Percentiles rank a stretch among this genome's conserved stretches.
Evolutionary conservation across 1,284 basidiomycete species (phyloP).

Genomic region (Cutaneotrichosporon sp.): DNA sequence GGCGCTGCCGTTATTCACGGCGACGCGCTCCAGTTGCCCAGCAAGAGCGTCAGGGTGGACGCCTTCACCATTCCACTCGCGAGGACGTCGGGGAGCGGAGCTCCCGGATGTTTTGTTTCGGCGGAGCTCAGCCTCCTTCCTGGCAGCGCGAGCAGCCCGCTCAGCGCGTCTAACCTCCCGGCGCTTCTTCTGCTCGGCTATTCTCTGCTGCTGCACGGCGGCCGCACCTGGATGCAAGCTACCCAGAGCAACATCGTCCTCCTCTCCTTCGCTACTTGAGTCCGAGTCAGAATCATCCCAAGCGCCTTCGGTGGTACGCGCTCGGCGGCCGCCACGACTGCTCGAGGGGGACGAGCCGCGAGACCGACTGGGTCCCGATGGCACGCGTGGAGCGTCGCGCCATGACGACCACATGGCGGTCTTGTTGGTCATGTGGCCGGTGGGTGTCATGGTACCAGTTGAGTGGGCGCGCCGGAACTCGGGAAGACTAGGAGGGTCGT

Average conservation of each 20-base stretch:
- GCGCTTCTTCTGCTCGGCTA: slow-evolving; percentile 5
- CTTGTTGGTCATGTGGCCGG: background rate
- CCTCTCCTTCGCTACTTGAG: slow-evolving; percentile 8
- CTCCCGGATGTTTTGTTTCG: slow-evolving; percentile 8
- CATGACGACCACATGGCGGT: slow-evolving; percentile 4
- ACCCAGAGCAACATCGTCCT: slow-evolving; percentile 41
- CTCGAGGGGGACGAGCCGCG: slow-evolving; percentile 9
- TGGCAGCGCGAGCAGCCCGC: slow-evolving; percentile 8
- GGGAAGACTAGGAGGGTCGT: background rate
- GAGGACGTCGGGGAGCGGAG: slow-evolving; percentile 1
- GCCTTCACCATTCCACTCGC: slow-evolving; percentile 44
- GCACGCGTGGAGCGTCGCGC: slow-evolving; percentile 6
- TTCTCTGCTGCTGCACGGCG: slow-evolving; percentile 23
- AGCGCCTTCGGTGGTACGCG: slow-evolving; percentile 6
- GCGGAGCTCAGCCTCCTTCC: slow-evolving; percentile 8
- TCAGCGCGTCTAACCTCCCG: slow-evolving; percentile 16
- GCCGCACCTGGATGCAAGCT: slow-evolving; percentile 37
- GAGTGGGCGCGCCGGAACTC: background rate
- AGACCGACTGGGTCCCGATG: slow-evolving; percentile 1
- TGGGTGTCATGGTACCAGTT: background rate
- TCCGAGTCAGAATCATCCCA: slow-evolving; percentile 10
- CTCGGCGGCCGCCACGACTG: slow-evolving; percentile 1
- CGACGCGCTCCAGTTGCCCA: slow-evolving; percentile 28
- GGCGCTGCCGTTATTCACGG: slow-evolving; percentile 2
- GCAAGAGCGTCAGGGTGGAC: slow-evolving; percentile 34